Evolutionary conservation across 352 stramenopile species (phyloP), one percentile per base, ranked within the genome.

Genomic region (Phytophthora podocarpi): DNA sequence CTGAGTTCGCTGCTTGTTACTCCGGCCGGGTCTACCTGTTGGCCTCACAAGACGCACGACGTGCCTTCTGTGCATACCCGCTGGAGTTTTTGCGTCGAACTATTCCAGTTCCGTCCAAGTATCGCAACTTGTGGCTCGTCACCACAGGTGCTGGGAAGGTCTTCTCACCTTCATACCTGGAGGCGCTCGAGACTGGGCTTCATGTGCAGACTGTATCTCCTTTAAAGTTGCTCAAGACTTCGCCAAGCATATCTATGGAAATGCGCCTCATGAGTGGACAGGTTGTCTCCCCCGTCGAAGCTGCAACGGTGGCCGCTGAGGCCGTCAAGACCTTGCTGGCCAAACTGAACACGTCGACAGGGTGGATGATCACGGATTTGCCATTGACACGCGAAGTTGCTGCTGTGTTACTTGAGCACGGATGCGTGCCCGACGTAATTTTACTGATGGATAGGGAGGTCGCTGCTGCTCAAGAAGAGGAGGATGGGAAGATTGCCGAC

Each of bases 281-380:
- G 27, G 21, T 64, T 18, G 42, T 86, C 3, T 45, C 72, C 3
- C 13, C 60, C 0, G 24, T 49, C 2, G 48, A 71, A 36, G 68
- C 59, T 23, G 68, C 64, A 16, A 32, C 26, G n/a, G 37, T 81
- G 8, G 50, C 73, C 0, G 63, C 64, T 1, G 67, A 76, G 21
- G 41, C 52, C 1, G 34, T 54, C 23, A 69, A 73, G 16, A 20
- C 41, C 2, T 35, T 67, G 24, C 1, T 77, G 9, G 42, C 36
- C n/a, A 59, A 69, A 27, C 32, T 24, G 11, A 62, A 49, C 18
- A 18, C 37, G 12, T 24, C 40, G 8, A 39, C 26, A 16, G 43
- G 60, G n/a, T 90, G 81, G 80, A 63, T 92, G 23, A 59, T 92
- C 13, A 72, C 28, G 12, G 82, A 89, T 49, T 42, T 92, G 37